Percentiles rank a stretch among this genome's conserved stretches.
These are phyloP conservation scores for Cercophora scortea DNA, from an alignment of 495 filamentous ascomycete genomes.

Conservation along the genomic window DNA sequence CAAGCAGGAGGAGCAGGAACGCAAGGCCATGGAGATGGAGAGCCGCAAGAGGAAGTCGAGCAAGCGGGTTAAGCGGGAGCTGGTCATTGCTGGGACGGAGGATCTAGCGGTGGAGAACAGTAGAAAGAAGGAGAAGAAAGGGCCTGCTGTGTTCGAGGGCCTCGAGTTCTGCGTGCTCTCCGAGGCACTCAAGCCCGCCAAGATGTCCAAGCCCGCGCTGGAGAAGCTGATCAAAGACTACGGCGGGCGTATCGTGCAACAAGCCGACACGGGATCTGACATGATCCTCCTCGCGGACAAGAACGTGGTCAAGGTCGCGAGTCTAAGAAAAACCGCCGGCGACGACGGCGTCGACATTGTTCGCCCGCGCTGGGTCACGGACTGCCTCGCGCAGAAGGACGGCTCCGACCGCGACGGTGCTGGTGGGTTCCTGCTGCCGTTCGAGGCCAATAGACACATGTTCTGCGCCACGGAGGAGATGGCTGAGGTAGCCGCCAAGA, in stretches of 20 bases:
- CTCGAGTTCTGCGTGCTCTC: constrained; percentile 65
- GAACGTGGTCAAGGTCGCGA: constrained; percentile 78
- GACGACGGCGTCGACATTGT: constrained; percentile 64
- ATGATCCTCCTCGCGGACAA: constrained; percentile 75
- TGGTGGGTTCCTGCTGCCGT: constrained; percentile 47
- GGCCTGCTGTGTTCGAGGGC: constrained; percentile 55
- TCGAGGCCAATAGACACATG: constrained; percentile 43
- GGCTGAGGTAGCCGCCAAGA: constrained; percentile 28
- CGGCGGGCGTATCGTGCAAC: constrained; percentile 77
- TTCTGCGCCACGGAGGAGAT: constrained; percentile 32
- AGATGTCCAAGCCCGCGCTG: constrained; percentile 71
- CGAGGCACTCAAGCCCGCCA: constrained; percentile 37
- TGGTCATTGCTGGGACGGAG: constrained; percentile 64
- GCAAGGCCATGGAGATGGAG: constrained; percentile 78
- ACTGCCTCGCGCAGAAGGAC: constrained; percentile 62
- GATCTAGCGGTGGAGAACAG: constrained; percentile 15
- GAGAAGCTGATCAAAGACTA: constrained; percentile 81
- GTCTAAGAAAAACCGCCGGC: constrained; percentile 61
- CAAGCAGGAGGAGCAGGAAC: constrained; percentile 60
- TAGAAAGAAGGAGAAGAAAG: constrained; percentile 4
- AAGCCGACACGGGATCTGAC: constrained; percentile 48
- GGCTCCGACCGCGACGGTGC: too few species aligned
- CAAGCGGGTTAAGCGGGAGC: constrained; percentile 58
- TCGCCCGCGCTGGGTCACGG: constrained; percentile 74
- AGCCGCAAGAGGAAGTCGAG: constrained; percentile 53